These are phyloP conservation scores for Castanea sativa DNA, from an alignment of 306 rosid genomes.

Conservation along the genomic window DNA sequence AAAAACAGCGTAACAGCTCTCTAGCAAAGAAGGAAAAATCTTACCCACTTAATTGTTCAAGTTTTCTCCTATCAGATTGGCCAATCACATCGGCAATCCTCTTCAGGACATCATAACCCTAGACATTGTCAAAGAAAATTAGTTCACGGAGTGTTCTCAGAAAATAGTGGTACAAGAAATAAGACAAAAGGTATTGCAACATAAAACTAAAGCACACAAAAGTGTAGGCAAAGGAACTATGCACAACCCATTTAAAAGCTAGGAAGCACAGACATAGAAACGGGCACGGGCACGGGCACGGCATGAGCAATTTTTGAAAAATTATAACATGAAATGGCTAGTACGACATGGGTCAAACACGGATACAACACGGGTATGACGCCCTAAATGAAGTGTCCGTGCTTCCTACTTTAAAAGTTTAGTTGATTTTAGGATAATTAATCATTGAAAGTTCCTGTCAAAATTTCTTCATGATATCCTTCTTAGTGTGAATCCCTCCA, in stretches of 20 bases:
- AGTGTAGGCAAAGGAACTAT: conserved; percentile 12
- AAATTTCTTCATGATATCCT: not conserved
- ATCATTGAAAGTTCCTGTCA: not conserved
- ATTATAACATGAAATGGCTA: too few relatives aligned
- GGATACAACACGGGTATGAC: too few relatives aligned
- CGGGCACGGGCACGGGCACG: accelerated
- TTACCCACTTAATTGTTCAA: conserved; percentile 92
- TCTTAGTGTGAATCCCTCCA: not conserved
- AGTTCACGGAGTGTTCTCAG: conserved; percentile 12
- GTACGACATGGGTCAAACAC: accelerated
- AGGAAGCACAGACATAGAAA: too few relatives aligned
- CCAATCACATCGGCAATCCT: conserved; percentile 80
- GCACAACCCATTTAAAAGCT: not conserved
- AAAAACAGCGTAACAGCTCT: not conserved
- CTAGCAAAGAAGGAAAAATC: conserved; percentile 10
- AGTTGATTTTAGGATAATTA: not conserved
- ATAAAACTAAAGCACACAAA: conserved; percentile 19
- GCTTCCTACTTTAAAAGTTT: not conserved
- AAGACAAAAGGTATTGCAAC: conserved; percentile 17
- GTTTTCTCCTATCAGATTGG: conserved; percentile 40
- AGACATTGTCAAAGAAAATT: conserved; percentile 18
- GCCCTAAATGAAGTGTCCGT: too few relatives aligned
- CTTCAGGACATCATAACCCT: conserved; percentile 84
- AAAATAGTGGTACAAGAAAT: conserved; percentile 6
- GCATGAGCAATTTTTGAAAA: too few relatives aligned